Percentiles rank a stretch among this genome's conserved stretches.
Conservation (phyloP, 2,329 filamentous ascomycete species). For the Talaromyces funiculosus region DNA sequence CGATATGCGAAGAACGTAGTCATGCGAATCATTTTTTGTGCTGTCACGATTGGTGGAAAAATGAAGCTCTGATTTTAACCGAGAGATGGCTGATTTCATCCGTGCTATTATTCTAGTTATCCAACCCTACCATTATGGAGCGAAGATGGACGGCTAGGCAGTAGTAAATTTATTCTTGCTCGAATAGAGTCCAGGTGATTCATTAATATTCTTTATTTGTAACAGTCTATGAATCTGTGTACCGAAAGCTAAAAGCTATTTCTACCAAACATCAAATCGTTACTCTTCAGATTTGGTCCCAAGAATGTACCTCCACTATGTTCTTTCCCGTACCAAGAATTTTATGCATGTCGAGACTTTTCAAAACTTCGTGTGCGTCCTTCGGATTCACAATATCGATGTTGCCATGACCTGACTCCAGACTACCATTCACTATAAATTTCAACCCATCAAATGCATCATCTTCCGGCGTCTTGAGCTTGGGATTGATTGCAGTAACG, state of each 20-base stretch:
- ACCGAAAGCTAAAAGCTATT: neutral
- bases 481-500: constrained; percentile 6
- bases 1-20: neutral
- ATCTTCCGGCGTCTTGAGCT: constrained; percentile 7
- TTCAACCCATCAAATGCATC: constrained; percentile 10
- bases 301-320: neutral
- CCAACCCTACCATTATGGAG: neutral
- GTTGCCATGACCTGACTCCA: neutral
- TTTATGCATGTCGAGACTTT: neutral
- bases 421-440: constrained; percentile 6
- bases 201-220: neutral
- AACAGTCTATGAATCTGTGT: neutral
- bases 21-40: neutral
- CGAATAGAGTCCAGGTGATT: too few species aligned
- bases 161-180: too few species aligned
- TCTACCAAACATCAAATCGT: neutral
- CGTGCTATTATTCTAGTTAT: neutral
- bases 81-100: neutral
- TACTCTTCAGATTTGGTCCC: neutral
- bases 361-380: constrained; percentile 42
- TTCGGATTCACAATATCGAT: constrained; percentile 12
- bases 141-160: too few species aligned
- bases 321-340: neutral
- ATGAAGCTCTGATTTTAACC: neutral
- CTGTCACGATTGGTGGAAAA: neutral